These are phyloP conservation scores for Trypanosoma lewisi DNA, from an alignment of 208 protist species.

Conservation along the genomic window DNA sequence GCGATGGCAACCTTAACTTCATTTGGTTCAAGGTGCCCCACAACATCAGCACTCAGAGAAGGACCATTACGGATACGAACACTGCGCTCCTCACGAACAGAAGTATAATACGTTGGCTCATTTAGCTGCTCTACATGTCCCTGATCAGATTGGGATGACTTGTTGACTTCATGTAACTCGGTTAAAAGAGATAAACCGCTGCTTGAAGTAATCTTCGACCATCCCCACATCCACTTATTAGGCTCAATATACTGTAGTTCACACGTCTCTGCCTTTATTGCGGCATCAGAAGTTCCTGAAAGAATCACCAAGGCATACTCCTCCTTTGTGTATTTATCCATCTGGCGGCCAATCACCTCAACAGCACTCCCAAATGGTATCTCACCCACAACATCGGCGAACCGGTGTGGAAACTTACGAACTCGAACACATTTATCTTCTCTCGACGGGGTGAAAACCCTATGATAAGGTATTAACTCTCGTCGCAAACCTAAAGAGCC, in stretches of 20 bases:
- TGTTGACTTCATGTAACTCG: conserved; percentile 9
- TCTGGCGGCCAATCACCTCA: conserved; percentile 50
- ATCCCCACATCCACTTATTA: conserved; percentile 69
- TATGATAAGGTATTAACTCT: conserved; percentile 52
- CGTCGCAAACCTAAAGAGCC: conserved; percentile 39
- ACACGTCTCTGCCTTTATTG: conserved; percentile 33
- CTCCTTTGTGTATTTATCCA: conserved; percentile 58
- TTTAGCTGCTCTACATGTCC: conserved; percentile 22
- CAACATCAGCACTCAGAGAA: conserved; percentile 27
- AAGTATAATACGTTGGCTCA: conserved; percentile 48
- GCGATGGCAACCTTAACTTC: conserved; percentile 62
- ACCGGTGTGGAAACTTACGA: conserved; percentile 59
- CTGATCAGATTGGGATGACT: not conserved
- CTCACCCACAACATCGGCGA: conserved; percentile 68
- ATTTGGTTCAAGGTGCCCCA: conserved; percentile 60
- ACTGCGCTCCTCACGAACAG: conserved; percentile 30
- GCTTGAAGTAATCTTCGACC: conserved; percentile 60
- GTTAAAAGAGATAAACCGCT: conserved; percentile 49
- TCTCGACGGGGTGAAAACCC: conserved; percentile 45
- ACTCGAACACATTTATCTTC: conserved; percentile 51
- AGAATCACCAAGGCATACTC: conserved; percentile 66
- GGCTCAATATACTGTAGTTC: conserved; percentile 31
- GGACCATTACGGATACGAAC: conserved; percentile 58
- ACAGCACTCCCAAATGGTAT: conserved; percentile 51
- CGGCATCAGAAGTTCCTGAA: conserved; percentile 24